A percentile compares a stretch with the other conserved stretches of the same genome.
Conservation (phyloP, 331 rosid species). For the Telfairia occidentalis region DNA sequence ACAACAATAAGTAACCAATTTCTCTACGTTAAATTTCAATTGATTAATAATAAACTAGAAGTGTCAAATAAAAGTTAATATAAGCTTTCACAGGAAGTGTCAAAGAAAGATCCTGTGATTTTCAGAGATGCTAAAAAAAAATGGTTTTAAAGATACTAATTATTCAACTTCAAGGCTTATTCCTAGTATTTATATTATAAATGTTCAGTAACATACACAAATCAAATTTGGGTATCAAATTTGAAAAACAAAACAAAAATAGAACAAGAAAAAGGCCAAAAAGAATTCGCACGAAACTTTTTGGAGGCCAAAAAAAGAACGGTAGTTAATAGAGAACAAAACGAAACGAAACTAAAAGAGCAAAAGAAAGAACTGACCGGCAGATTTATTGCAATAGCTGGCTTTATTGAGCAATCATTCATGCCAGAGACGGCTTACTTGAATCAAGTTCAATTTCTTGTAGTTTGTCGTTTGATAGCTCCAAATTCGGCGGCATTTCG, state of each 20-base stretch:
- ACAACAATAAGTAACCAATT: too few species aligned
- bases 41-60: neutral
- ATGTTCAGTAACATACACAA: neutral
- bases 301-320: neutral
- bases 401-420: neutral
- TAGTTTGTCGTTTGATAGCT: conserved; percentile 12
- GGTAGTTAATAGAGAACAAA: neutral
- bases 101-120: neutral
- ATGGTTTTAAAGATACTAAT: too few species aligned
- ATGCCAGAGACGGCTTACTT: neutral
- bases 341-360: neutral
- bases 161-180: neutral
- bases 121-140: neutral
- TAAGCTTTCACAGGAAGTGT: neutral
- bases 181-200: neutral
- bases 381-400: neutral
- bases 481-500: conserved; percentile 17
- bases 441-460: conserved; percentile 1
- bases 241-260: neutral
- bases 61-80: neutral
- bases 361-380: neutral
- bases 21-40: neutral
- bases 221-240: neutral
- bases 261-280: neutral
- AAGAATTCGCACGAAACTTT: neutral